Evolutionary conservation across 139 green algal species (phyloP).

Genomic region (Diplosphaera chodatii): DNA sequence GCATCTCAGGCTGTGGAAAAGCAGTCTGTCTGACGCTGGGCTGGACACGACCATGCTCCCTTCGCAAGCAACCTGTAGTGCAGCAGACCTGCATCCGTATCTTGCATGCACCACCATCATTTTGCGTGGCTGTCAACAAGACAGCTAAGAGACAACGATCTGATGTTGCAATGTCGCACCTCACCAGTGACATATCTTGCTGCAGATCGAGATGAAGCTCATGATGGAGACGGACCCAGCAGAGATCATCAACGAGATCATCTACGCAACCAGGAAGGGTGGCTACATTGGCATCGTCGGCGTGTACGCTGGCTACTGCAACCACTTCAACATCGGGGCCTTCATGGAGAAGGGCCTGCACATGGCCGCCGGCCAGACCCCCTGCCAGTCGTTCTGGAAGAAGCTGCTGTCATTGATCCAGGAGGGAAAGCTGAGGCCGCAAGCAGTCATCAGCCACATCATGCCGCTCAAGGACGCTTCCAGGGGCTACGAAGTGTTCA

Average conservation of each 20-base stretch:
- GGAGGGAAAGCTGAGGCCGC: constrained; percentile 43
- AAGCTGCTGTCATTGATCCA: constrained; percentile 39
- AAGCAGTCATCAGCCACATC: constrained; percentile 61
- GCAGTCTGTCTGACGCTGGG: too few species aligned
- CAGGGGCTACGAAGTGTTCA: constrained; percentile 35
- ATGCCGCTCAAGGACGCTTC: constrained; percentile 49
- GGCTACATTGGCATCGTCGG: constrained; percentile 34
- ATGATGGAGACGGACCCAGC: constrained; percentile 62
- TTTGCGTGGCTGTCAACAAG: too few species aligned
- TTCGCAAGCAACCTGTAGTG: too few species aligned
- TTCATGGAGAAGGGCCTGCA: constrained; percentile 76
- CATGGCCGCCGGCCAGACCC: constrained; percentile 30
- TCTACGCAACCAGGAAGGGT: constrained; percentile 44
- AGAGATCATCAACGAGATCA: constrained; percentile 74
- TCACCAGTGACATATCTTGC: too few species aligned
- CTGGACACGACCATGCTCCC: too few species aligned
- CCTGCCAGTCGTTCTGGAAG: constrained; percentile 51
- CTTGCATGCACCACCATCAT: too few species aligned
- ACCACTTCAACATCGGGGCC: constrained; percentile 69
- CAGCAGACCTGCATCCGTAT: too few species aligned
- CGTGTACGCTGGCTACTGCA: constrained; percentile 47
- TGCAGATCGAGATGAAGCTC: constrained; percentile 34
- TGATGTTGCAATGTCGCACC: too few species aligned
- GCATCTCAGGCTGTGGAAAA: too few species aligned
- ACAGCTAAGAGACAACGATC: too few species aligned